Percentiles rank a stretch among this genome's conserved stretches.
These are phyloP conservation scores for Trichoderma sp. DNA, from an alignment of 2,329 filamentous ascomycete genomes.

Conservation along the genomic window DNA sequence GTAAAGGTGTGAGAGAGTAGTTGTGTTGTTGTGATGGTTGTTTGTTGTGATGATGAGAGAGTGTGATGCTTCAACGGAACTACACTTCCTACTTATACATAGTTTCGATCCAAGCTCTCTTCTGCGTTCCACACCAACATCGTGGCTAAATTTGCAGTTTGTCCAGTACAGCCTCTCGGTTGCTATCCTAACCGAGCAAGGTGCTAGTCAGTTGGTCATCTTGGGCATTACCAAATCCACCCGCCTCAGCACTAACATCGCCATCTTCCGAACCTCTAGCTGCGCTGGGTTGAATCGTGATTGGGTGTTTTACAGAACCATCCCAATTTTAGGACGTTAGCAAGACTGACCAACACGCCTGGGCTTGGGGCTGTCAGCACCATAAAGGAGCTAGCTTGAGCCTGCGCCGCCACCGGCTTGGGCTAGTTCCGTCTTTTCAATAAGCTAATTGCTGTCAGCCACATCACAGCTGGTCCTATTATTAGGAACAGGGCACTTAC, in stretches of 20 bases:
- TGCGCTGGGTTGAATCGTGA: background rate
- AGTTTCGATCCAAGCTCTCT: background rate
- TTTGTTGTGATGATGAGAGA: conserved; percentile 3
- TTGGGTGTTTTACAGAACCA: background rate
- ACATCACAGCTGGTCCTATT: conserved; percentile 1
- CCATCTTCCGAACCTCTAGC: conserved; percentile 1
- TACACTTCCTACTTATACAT: background rate
- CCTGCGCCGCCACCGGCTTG: conserved; percentile 14
- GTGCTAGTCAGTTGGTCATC: background rate
- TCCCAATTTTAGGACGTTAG: background rate
- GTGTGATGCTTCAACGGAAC: background rate
- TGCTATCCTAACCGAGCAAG: background rate
- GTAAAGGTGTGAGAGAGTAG: background rate
- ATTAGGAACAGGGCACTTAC: background rate
- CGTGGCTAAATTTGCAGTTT: background rate
- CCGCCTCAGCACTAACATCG: conserved; percentile 14
- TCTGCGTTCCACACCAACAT: background rate
- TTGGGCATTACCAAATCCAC: background rate
- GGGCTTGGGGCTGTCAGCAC: conserved; percentile 1
- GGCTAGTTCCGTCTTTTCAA: background rate
- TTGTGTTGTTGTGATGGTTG: background rate
- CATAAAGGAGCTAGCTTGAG: background rate
- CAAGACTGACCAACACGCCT: background rate
- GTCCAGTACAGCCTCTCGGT: conserved; percentile 16
- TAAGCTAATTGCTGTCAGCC: conserved; percentile 6